A percentile compares a stretch with the other conserved stretches of the same genome.
Conservation (phyloP, 352 stramenopile genomes). For the Phytophthora hibernalis region DNA sequence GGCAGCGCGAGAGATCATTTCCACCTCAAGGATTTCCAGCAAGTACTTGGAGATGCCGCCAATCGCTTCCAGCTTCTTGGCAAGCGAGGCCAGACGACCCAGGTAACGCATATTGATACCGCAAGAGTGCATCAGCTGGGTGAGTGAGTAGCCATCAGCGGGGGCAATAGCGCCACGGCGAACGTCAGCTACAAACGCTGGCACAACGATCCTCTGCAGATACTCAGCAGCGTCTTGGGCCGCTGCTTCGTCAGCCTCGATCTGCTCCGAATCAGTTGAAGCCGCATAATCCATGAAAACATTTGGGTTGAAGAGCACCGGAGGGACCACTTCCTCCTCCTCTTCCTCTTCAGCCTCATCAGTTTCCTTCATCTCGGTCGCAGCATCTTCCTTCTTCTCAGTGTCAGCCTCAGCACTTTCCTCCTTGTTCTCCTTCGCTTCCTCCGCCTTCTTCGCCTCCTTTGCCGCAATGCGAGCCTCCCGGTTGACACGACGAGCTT, state of each 20-base stretch:
- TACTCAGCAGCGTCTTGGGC: slow-evolving; percentile 84
- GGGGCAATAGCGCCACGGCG: slow-evolving; percentile 82
- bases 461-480: slow-evolving; percentile 57
- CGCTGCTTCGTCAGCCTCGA: slow-evolving; percentile 69
- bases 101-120: slow-evolving; percentile 98
- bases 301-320: slow-evolving; percentile 86
- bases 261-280: slow-evolving; percentile 72
- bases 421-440: slow-evolving; percentile 33
- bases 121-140: slow-evolving; percentile 94
- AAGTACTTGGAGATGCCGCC: slow-evolving; percentile 92
- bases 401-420: slow-evolving; percentile 13
- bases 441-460: slow-evolving; percentile 55
- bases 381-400: slow-evolving; percentile 37
- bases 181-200: slow-evolving; percentile 86
- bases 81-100: slow-evolving; percentile 90
- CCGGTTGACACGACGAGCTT: slow-evolving; percentile 63
- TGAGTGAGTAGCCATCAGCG: slow-evolving; percentile 92
- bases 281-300: slow-evolving; percentile 91
- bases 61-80: slow-evolving; percentile 88
- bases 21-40: slow-evolving; percentile 95
- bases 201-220: slow-evolving; percentile 87
- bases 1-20: slow-evolving; percentile 94
- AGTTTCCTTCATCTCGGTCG: slow-evolving; percentile 33
- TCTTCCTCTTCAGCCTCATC: slow-evolving; percentile 56
- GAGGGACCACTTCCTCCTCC: slow-evolving; percentile 53